Conservation (phyloP, 2,329 filamentous ascomycete genomes). For the Exophiala xenobiotica region DNA sequence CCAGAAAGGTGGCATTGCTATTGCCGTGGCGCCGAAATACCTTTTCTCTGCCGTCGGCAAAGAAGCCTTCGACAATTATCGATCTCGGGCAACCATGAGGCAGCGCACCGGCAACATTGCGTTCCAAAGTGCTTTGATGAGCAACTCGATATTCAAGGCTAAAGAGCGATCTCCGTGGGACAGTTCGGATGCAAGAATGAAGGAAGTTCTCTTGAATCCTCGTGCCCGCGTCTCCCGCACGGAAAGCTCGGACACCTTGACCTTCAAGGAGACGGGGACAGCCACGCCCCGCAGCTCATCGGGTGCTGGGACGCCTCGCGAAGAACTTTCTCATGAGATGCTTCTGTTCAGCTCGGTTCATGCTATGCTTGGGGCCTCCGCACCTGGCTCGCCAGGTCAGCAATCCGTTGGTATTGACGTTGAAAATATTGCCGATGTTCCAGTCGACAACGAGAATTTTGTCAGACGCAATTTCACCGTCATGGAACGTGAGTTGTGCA, state of each 20-base stretch:
- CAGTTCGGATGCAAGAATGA: background rate
- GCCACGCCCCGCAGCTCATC: background rate
- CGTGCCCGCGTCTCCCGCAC: constrained; percentile 2
- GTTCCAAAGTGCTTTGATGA: constrained; percentile 3
- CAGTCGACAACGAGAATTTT: constrained; percentile 11
- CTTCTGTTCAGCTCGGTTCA: constrained; percentile 2
- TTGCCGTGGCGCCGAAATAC: constrained; percentile 2
- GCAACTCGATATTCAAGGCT: constrained; percentile 9
- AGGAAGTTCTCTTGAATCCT: constrained; percentile 5
- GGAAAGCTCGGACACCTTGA: constrained; percentile 1
- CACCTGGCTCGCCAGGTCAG: background rate
- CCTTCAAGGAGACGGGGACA: background rate
- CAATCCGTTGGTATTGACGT: constrained; percentile 6
- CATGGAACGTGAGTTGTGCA: background rate
- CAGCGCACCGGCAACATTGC: constrained; percentile 1
- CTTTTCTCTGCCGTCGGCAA: constrained; percentile 3
- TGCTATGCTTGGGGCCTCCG: background rate
- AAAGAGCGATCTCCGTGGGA: constrained; percentile 7
- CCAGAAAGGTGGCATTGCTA: constrained; percentile 42
- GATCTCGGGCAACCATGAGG: background rate
- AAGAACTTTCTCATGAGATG: constrained; percentile 4
- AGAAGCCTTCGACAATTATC: constrained; percentile 1
- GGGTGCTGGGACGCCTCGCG: background rate
- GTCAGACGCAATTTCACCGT: constrained; percentile 18
- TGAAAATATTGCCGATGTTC: constrained; percentile 2